These are phyloP conservation scores for Chamaecyparis obtusa DNA, from an alignment of 75 land plant genomes.

Conservation along the genomic window DNA sequence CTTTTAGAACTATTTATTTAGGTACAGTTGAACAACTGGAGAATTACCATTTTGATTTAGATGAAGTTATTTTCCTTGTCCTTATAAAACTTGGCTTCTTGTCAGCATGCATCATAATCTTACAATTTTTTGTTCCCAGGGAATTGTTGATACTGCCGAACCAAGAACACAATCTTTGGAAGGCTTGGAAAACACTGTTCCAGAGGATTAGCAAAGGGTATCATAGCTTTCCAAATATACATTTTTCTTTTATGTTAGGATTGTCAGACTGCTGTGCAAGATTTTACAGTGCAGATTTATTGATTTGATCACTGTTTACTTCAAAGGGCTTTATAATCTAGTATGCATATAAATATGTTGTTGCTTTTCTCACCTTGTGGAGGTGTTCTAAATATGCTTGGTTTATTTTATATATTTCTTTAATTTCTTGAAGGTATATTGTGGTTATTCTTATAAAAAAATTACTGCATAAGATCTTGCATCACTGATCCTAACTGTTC, in stretches of 20 bases:
- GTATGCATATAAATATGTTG: not conserved
- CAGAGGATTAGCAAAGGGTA: slow-evolving; percentile 8
- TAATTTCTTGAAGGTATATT: not conserved
- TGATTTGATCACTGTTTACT: not conserved
- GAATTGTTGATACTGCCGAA: not conserved
- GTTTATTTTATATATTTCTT: not conserved
- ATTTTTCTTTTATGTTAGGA: not conserved
- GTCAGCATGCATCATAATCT: not conserved
- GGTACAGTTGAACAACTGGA: not conserved
- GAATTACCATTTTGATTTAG: not conserved
- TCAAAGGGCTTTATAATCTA: not conserved
- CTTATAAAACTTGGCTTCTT: not conserved
- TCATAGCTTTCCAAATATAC: not conserved
- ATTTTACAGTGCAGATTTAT: not conserved
- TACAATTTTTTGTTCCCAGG: not conserved
- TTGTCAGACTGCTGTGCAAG: not conserved
- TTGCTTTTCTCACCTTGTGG: not conserved
- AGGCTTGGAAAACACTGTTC: not conserved
- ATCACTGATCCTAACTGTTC: not conserved
- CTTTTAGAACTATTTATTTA: not conserved
- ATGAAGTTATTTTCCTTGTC: not conserved
- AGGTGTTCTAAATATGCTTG: not conserved
- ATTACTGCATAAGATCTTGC: not conserved
- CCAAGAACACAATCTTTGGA: not conserved
- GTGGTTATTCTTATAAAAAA: not conserved